These are phyloP conservation scores for Neofusicoccum laricinum DNA, from an alignment of 2,329 filamentous ascomycete genomes.

Conservation along the genomic window DNA sequence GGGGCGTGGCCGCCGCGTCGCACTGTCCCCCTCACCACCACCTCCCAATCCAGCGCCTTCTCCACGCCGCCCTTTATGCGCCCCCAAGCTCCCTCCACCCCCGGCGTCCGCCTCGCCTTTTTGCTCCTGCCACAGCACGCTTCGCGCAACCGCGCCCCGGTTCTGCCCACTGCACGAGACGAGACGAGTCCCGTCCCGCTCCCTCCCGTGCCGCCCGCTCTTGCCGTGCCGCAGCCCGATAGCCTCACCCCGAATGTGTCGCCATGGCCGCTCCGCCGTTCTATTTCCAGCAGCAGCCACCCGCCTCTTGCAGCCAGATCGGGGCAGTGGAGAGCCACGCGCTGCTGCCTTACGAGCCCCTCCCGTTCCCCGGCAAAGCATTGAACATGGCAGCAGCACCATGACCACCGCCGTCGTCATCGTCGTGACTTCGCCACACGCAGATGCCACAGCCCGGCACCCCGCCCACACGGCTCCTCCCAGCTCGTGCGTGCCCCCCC, in stretches of 20 bases:
- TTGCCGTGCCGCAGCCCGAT: conserved; percentile 8
- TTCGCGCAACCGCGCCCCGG: background rate
- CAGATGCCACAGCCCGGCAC: background rate
- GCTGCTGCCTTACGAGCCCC: background rate
- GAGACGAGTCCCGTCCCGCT: conserved; percentile 1
- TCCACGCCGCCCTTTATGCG: background rate
- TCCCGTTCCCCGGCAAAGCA: too few relatives aligned
- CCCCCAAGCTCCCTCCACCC: background rate
- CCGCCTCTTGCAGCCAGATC: background rate
- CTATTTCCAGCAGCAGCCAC: background rate
- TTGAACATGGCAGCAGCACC: background rate
- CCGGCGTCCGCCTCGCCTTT: background rate
- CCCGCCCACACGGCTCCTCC: background rate
- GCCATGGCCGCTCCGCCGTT: background rate
- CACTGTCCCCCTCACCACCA: background rate
- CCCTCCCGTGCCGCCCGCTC: conserved; percentile 13
- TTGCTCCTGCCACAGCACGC: background rate
- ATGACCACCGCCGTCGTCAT: background rate
- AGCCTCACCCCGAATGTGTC: background rate
- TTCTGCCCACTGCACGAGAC: background rate
- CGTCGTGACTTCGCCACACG: conserved; percentile 2
- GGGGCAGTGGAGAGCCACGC: background rate
- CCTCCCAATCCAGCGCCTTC: background rate
- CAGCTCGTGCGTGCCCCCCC: background rate
- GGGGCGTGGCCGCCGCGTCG: background rate